Base-by-base conservation (phyloP, 2,329 filamentous ascomycete species). In the Scedosporium minutisporum region DNA sequence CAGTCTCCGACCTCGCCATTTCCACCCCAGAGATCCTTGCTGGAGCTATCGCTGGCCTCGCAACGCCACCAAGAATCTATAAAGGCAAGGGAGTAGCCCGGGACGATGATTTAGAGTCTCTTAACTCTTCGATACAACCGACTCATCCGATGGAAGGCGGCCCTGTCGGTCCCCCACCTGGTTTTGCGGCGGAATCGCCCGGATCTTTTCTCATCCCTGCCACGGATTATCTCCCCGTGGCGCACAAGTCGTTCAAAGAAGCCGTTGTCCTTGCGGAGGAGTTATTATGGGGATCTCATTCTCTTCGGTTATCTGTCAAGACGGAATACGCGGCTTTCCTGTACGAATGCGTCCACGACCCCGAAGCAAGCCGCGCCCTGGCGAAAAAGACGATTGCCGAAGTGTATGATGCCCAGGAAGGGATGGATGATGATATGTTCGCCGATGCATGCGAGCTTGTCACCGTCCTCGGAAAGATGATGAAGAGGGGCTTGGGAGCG, bases 401-500 rank as follows among this genome's bases (percentile, higher is more conserved):
- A 68, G 93, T 97, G 1, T 97, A 97, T 71, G 89, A 92, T 63
- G 91, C 92, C 1, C 87, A 89, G 61, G 93, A 97, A 73, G 91
- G 90, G 21, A 93, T 97, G 86, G 91, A 96, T 64, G 93, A 97
- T 70, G 91, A 96, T 67, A 96, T 95, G 79, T 99, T 97, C 71
- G 86, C 89, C 66, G 95, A 97, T 73, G 91, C 93, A 0, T 92
- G 91, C 63, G 89, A 93, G 69, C 81, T 97, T 12, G 93, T 97
- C 7, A 88, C 89, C 1, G 87, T 95, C 0, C 75, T 97, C 1
- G 91, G 91, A 6, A 90, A 88, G 70, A 95, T 97, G 87, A 91
- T 93, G 82, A 93, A 89, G 75, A 84, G 91, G 59, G 88, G 88
- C 1, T 72, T 86, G 3, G 77, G 74, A 4, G 73, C 75, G 2